Conservation (phyloP, 768 basidiomycete genomes). For the Baorangia bicolor region DNA sequence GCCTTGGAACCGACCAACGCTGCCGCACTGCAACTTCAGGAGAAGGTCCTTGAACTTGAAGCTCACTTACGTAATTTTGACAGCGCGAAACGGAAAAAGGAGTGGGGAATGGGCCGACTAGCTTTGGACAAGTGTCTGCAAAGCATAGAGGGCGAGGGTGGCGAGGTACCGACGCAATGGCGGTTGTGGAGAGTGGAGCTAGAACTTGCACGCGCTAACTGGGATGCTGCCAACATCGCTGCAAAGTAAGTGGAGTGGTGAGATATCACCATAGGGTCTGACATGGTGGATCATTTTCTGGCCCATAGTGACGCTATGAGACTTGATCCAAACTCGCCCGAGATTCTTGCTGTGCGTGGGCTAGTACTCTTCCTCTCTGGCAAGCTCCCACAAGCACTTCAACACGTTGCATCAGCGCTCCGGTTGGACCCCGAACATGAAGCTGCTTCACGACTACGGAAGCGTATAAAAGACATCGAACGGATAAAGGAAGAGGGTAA, state of each 20-base stretch:
- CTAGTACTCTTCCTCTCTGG: constrained; percentile 74
- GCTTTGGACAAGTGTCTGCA: constrained; percentile 77
- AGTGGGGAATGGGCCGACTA: constrained; percentile 79
- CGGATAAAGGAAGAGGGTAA: constrained; percentile 86
- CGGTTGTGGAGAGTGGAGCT: constrained; percentile 76
- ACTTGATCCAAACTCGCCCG: constrained; percentile 69
- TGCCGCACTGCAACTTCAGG: constrained; percentile 57
- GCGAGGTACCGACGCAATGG: constrained; percentile 78
- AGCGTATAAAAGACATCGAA: constrained; percentile 81
- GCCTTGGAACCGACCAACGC: constrained; percentile 61
- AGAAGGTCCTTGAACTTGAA: constrained; percentile 60
- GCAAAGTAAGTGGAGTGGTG: constrained; percentile 58
- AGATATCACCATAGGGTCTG: neutral
- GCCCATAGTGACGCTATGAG: constrained; percentile 68
- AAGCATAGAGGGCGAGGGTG: constrained; percentile 71
- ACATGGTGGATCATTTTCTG: neutral
- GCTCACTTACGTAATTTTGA: constrained; percentile 65
- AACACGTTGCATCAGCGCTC: constrained; percentile 70
- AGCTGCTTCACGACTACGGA: constrained; percentile 66
- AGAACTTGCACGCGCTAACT: constrained; percentile 66
- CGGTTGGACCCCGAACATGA: constrained; percentile 77
- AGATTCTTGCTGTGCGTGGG: constrained; percentile 75
- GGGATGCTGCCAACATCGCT: constrained; percentile 70
- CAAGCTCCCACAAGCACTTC: constrained; percentile 67
- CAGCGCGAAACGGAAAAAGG: constrained; percentile 51